Base-by-base conservation (phyloP, 441 rosid genomes). In the Cnidoscolus chayamansa region DNA sequence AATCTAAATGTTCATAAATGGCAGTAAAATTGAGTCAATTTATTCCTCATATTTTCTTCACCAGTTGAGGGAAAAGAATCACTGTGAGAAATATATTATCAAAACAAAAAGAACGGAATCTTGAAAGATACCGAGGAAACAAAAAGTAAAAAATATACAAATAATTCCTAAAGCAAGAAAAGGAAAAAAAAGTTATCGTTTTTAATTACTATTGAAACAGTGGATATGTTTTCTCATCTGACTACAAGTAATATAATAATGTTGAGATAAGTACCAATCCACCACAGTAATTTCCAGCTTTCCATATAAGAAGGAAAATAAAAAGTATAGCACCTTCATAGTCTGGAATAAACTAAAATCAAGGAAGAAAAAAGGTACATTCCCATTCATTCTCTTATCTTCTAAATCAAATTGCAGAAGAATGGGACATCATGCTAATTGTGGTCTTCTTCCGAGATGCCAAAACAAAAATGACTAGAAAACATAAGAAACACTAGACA, bases 211-310 rank as follows among this genome's bases (percentile, higher is more conserved):
- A 30, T 64, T 40, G 0, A 63, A 57, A 19, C 13, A 10, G 43
- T 30, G 57, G 17, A n/a, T 15, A 63, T 19, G 16, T 10, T 49
- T 25, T 65, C 9, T 49, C 1, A 13, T 31, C 0, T 65, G n/a
- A 20, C 19, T 25, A 31, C 8, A 25, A 30, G 43, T 0, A 58
- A 61, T 10, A 25, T n/a, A 11, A 11, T 50, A 68, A 19, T 43
- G n/a, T 61, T 32, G 11, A 67, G 82, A 84, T 76, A 74, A 76
- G 80, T 47, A 70, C 69, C 68, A 72, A 60, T 50, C 64, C 78
- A 82, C 72, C 57, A 56, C 15, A 10, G 35, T 60, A 70, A 70
- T 60, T 0, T 53, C 54, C 79, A 81, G 68, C 70, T 70, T 16
- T 43, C 66, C 68, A 76, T 54, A 11, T 47, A 49, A 58, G 30